A percentile compares a stretch with the other conserved stretches of the same genome.
Evolutionary conservation across 2,329 filamentous ascomycete genomes (phyloP).

Genomic region (Ophiostoma perfectum): DNA sequence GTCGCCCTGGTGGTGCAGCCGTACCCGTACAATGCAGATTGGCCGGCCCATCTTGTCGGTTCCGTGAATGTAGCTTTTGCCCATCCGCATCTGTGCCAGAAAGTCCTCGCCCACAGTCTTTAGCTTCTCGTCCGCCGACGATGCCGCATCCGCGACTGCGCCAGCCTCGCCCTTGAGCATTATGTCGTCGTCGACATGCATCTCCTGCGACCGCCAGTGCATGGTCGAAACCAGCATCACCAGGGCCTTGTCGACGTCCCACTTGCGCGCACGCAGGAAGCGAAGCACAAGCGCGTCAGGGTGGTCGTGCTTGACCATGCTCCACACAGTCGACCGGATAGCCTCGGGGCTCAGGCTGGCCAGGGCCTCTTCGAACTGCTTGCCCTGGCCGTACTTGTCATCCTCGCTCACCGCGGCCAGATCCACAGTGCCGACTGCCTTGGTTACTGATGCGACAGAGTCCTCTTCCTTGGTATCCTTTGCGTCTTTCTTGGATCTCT

Average conservation of each 20-base stretch:
- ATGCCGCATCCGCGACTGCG: conserved; percentile 56
- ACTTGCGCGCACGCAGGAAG: conserved; percentile 85
- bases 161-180: conserved; percentile 69
- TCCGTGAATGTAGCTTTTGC: conserved; percentile 90
- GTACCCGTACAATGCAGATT: conserved; percentile 77
- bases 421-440: conserved; percentile 6
- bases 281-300: conserved; percentile 79
- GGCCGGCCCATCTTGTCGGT: conserved; percentile 77
- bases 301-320: conserved; percentile 91
- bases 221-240: conserved; percentile 93
- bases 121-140: conserved; percentile 46
- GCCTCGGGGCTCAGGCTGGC: conserved; percentile 70
- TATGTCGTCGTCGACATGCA: conserved; percentile 85
- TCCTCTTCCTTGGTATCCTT: conserved; percentile 11
- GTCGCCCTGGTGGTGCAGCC: conserved; percentile 74
- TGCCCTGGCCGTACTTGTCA: conserved; percentile 89
- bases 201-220: conserved; percentile 78
- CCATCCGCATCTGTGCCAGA: conserved; percentile 74
- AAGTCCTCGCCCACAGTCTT: conserved; percentile 73
- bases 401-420: conserved; percentile 47
- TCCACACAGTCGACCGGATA: conserved; percentile 79
- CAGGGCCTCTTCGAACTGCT: conserved; percentile 77
- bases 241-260: conserved; percentile 89
- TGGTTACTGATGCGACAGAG: conserved; percentile 17
- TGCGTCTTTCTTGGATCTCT: conserved; percentile 44